Evolutionary conservation across 1,139 yeast species (phyloP).

Genomic region (Saccharomyces pastorianus): DNA sequence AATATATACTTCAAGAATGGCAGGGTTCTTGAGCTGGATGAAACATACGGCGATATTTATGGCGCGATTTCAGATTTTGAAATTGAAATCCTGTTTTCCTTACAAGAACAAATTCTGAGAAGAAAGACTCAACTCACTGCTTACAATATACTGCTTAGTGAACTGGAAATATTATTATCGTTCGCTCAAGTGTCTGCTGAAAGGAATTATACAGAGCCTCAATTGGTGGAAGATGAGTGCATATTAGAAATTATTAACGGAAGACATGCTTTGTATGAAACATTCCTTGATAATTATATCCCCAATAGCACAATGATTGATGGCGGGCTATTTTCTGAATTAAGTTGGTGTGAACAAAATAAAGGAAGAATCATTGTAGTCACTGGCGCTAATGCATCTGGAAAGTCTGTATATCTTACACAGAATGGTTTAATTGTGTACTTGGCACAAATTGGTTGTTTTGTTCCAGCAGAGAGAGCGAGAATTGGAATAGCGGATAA

Average conservation of each 20-base stretch:
- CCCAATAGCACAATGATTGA: conserved; percentile 33
- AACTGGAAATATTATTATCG: conserved; percentile 36
- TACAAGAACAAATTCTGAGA: conserved; percentile 31
- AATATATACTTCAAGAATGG: conserved; percentile 35
- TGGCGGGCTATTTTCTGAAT: conserved; percentile 13
- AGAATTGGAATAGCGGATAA: conserved; percentile 39
- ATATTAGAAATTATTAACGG: conserved; percentile 22
- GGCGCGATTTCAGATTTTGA: conserved; percentile 37
- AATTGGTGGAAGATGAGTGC: conserved; percentile 26
- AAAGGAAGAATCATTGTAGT: conserved; percentile 27
- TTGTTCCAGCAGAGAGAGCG: conserved; percentile 40
- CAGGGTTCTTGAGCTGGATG: conserved; percentile 32
- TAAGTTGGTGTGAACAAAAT: conserved; percentile 6
- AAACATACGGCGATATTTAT: conserved; percentile 37
- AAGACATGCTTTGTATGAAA: conserved; percentile 39
- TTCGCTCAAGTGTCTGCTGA: conserved; percentile 34
- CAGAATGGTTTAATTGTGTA: conserved; percentile 40
- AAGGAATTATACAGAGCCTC: conserved; percentile 35
- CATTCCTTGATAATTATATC: conserved; percentile 32
- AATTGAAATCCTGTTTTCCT: conserved; percentile 35
- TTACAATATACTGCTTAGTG: conserved; percentile 27
- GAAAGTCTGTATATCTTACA: conserved; percentile 41
- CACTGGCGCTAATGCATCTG: conserved; percentile 48
- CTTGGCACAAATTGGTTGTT: conserved; percentile 43
- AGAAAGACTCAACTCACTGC: conserved; percentile 14